Conservation (phyloP, 768 basidiomycete genomes). For the Russula ochroleuca region DNA sequence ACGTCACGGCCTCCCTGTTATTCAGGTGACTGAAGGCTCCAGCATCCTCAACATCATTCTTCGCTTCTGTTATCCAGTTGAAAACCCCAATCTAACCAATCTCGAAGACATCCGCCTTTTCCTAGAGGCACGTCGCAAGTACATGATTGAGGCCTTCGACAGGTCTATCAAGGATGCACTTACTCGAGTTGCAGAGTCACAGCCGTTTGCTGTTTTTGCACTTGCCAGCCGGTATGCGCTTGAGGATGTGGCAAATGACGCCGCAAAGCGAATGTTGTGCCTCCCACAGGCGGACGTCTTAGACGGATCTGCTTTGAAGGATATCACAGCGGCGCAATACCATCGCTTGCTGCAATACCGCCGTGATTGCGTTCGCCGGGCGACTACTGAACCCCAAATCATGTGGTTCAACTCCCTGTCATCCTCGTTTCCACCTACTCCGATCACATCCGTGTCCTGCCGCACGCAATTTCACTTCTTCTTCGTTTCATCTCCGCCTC, state of each 20-base stretch:
- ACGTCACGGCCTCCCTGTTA: constrained; percentile 12
- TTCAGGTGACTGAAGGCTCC: constrained; percentile 17
- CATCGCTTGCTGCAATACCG: constrained; percentile 20
- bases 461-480: constrained; percentile 24
- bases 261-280: constrained; percentile 18
- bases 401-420: constrained; percentile 24
- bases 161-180: constrained; percentile 17
- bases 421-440: constrained; percentile 10
- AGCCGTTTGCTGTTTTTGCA: constrained; percentile 18
- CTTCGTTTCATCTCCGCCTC: constrained; percentile 19
- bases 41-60: constrained; percentile 18
- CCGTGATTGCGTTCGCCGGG: constrained; percentile 16
- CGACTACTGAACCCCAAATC: constrained; percentile 14
- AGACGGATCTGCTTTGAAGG: constrained; percentile 8
- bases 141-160: constrained; percentile 24
- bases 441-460: constrained; percentile 16
- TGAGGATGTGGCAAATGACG: constrained; percentile 22
- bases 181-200: constrained; percentile 12
- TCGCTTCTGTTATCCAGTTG: constrained; percentile 23
- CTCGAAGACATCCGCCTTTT: constrained; percentile 18
- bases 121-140: constrained; percentile 24
- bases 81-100: constrained; percentile 17
- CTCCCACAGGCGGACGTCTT: constrained; percentile 3
- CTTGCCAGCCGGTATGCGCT: constrained; percentile 24
- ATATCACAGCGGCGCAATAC: constrained; percentile 21